Conservation (phyloP, 345 rosid species). For the Gossypium rotundifolium region DNA sequence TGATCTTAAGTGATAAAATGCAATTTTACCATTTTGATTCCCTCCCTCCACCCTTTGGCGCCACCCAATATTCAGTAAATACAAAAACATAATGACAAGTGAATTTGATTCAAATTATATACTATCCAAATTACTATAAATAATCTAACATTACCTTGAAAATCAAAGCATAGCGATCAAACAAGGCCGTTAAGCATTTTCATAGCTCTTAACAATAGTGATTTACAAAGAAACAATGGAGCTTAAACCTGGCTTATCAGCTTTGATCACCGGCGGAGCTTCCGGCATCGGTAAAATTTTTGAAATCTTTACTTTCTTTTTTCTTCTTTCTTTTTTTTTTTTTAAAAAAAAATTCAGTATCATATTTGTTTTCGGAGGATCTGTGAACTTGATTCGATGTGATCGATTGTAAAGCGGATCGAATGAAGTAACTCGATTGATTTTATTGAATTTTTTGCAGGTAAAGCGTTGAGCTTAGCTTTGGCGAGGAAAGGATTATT, state of each 20-base stretch:
- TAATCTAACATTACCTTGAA: not conserved
- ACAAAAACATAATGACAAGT: too few species aligned
- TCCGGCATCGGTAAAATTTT: slow-evolving; percentile 71
- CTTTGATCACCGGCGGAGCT: slow-evolving; percentile 86
- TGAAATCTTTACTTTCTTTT: not conserved
- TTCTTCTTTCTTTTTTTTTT: not conserved
- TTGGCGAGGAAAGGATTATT: slow-evolving; percentile 79
- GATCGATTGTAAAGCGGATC: not conserved
- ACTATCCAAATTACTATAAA: not conserved
- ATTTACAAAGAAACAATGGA: slow-evolving; percentile 38
- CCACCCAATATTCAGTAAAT: too few species aligned
- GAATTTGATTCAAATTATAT: too few species aligned
- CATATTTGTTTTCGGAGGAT: not conserved
- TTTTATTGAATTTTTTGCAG: slow-evolving; percentile 30
- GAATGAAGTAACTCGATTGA: not conserved
- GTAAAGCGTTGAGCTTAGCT: slow-evolving; percentile 78
- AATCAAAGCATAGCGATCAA: not conserved
- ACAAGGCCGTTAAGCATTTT: too few species aligned
- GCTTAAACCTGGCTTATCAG: slow-evolving; percentile 81
- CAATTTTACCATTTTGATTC: too few species aligned
- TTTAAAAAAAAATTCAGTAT: not conserved
- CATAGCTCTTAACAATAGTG: not conserved
- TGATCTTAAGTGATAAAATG: too few species aligned
- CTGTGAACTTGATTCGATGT: not conserved
- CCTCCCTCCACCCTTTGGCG: too few species aligned